Conservation (phyloP, 2,329 filamentous ascomycete genomes). For the Hysterium pulicare region DNA sequence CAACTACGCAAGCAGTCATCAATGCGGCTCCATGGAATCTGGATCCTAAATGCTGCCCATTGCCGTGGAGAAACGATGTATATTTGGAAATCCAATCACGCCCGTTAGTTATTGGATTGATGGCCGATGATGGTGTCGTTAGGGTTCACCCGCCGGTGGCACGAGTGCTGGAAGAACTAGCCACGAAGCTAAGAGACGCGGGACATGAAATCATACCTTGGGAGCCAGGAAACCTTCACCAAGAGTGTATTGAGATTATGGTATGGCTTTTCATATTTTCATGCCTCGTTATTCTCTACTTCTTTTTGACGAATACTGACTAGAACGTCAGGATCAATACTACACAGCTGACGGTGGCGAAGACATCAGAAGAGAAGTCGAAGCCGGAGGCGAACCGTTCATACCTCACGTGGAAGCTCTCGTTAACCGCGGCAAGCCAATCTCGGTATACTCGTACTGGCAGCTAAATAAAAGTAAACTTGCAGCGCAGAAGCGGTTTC, state of each 20-base stretch:
- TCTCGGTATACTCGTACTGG: conserved; percentile 66
- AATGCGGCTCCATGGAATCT: conserved; percentile 50
- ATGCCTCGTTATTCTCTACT: neutral
- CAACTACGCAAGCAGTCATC: conserved; percentile 49
- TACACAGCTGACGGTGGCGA: conserved; percentile 63
- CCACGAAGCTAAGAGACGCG: conserved; percentile 37
- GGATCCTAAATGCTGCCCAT: conserved; percentile 53
- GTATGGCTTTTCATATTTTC: conserved; percentile 23
- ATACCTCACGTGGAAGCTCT: conserved; percentile 51
- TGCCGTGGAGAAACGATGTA: conserved; percentile 51
- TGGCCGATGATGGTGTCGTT: conserved; percentile 54
- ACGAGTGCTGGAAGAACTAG: conserved; percentile 43
- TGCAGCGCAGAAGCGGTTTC: conserved; percentile 52
- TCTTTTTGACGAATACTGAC: no score
- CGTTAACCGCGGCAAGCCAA: conserved; percentile 47
- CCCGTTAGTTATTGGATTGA: conserved; percentile 50
- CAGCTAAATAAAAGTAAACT: conserved; percentile 60
- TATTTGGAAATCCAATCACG: conserved; percentile 42
- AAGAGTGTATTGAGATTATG: conserved; percentile 56
- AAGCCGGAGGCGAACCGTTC: conserved; percentile 54
- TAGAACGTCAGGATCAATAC: conserved; percentile 50
- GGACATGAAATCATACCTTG: conserved; percentile 57
- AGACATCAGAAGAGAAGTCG: conserved; percentile 56
- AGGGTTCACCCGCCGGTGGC: conserved; percentile 53
- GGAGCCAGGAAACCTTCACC: conserved; percentile 49